These are phyloP conservation scores for Panaeolus cyanescens DNA, from an alignment of 768 basidiomycete genomes.

Conservation along the genomic window DNA sequence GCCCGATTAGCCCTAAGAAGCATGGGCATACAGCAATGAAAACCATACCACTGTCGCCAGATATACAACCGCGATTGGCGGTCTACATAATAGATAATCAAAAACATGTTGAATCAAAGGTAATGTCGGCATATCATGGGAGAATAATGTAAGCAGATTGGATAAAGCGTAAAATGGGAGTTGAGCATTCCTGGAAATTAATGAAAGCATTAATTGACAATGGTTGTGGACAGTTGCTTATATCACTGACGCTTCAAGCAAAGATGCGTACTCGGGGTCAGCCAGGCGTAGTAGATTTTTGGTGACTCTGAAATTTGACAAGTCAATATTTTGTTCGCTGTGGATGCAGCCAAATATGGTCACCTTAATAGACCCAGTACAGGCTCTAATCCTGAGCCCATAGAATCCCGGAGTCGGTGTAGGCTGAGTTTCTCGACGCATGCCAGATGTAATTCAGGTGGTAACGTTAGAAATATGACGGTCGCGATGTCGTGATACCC, in stretches of 20 bases:
- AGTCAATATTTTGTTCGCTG: not conserved
- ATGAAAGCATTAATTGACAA: slow-evolving; percentile 4
- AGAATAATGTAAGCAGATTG: slow-evolving; percentile 87
- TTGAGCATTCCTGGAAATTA: slow-evolving; percentile 57
- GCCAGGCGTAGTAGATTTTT: slow-evolving; percentile 71
- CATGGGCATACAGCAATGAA: not conserved
- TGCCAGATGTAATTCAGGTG: slow-evolving; percentile 53
- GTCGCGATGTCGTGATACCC: slow-evolving; percentile 94
- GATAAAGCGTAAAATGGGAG: slow-evolving; percentile 90
- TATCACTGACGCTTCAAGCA: slow-evolving; percentile 62
- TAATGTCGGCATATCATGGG: slow-evolving; percentile 91
- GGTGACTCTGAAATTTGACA: slow-evolving; percentile 52
- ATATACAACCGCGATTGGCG: slow-evolving; percentile 82
- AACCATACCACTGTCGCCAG: slow-evolving; percentile 75
- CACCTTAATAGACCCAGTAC: slow-evolving; percentile 80
- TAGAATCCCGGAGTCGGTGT: slow-evolving; percentile 82
- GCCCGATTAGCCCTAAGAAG: not conserved
- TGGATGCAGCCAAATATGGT: not conserved
- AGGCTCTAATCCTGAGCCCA: slow-evolving; percentile 84
- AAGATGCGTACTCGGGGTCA: slow-evolving; percentile 68
- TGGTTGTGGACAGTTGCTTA: not conserved
- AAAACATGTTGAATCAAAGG: slow-evolving; percentile 90
- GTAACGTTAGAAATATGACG: slow-evolving; percentile 77
- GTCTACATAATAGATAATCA: slow-evolving; percentile 83
- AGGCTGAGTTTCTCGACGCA: slow-evolving; percentile 76